phyloP scores from a whole-genome alignment of 2,329 filamentous ascomycete species.

The Aspergillus sp. region DNA sequence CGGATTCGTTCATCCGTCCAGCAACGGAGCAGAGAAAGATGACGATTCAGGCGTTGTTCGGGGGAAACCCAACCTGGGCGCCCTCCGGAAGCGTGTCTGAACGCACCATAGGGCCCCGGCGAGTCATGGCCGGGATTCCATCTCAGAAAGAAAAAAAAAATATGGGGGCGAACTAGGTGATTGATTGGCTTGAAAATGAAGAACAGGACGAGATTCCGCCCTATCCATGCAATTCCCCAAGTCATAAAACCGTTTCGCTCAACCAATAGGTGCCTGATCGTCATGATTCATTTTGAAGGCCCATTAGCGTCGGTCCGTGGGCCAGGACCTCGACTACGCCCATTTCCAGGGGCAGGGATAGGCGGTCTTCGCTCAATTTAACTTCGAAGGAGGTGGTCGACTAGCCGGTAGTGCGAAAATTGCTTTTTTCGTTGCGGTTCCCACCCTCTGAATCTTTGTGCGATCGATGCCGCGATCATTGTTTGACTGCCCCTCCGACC shows the following conservation, averaged over 20 bases:
- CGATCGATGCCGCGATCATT: not conserved
- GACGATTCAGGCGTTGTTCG: conserved; percentile 8
- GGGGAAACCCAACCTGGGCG: not conserved
- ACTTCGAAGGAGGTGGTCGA: not conserved
- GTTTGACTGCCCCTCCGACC: conserved; percentile 5
- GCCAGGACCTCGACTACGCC: conserved; percentile 4
- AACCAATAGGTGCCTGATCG: conserved; percentile 26
- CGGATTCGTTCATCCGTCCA: conserved; percentile 6
- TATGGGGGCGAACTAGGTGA: conserved; percentile 28
- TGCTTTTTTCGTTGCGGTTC: not conserved
- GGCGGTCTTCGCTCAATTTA: not conserved
- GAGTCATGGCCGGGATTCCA: conserved; percentile 30
- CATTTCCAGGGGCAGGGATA: conserved; percentile 7
- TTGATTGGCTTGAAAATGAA: conserved; percentile 31
- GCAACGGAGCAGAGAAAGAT: conserved; percentile 13
- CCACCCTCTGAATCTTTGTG: conserved; percentile 3
- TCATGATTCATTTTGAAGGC: conserved; percentile 22
- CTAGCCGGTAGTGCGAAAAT: not conserved
- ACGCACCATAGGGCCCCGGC: conserved; percentile 12
- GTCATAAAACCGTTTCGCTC: conserved; percentile 24
- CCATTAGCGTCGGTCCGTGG: conserved; percentile 9
- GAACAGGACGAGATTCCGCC: conserved; percentile 19
- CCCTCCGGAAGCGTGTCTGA: conserved; percentile 9
- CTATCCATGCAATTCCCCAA: conserved; percentile 28
- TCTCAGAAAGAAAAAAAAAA: conserved; percentile 31